A percentile compares a stretch with the other conserved stretches of the same genome.
phyloP scores from a whole-genome alignment of 495 filamentous ascomycete genomes.

The Copromyces sp. region DNA sequence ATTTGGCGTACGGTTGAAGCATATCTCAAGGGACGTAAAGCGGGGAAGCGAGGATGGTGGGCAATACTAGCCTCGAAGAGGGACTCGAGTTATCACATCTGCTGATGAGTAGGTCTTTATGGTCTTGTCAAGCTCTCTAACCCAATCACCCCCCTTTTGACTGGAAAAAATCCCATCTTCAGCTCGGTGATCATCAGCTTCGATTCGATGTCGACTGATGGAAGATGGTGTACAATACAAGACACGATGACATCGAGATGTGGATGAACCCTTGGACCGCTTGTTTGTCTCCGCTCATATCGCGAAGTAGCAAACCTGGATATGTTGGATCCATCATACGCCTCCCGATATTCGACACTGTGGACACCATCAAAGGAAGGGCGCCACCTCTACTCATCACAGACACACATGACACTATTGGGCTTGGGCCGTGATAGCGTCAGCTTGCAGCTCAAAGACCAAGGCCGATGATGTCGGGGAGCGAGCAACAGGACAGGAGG shows the following conservation, averaged over 20 bases:
- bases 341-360: not conserved
- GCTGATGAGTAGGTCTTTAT: not conserved
- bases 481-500: not conserved
- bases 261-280: not conserved
- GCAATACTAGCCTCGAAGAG: not conserved
- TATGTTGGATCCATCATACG: not conserved
- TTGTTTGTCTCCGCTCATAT: not conserved
- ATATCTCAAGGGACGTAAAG: not conserved
- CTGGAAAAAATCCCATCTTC: not conserved
- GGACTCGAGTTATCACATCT: not conserved
- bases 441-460: not conserved
- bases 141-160: not conserved
- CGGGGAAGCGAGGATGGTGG: not conserved
- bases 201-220: not conserved
- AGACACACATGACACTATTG: not conserved
- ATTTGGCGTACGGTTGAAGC: not conserved
- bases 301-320: not conserved
- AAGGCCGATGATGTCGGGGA: not conserved
- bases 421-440: not conserved
- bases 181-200: not conserved
- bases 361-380: not conserved
- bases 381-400: not conserved
- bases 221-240: not conserved
- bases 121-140: not conserved
- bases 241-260: not conserved